Conservation (phyloP, 305 asterid species). For the Caryopteris hybrid region DNA sequence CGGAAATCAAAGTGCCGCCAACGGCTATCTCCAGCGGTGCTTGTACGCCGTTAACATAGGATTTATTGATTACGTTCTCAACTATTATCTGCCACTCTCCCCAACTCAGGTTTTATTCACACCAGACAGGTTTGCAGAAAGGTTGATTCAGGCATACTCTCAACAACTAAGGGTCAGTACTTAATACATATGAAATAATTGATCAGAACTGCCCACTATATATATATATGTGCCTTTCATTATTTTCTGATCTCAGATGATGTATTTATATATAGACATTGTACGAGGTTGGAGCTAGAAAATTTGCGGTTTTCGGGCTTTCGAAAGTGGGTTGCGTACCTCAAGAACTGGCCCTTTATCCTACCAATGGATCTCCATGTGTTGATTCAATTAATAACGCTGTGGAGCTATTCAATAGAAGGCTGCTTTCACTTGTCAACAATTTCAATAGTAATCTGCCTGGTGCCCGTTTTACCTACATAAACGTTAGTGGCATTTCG, state of each 20-base stretch:
- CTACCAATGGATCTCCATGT: constrained; percentile 24
- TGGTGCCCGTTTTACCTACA: not conserved
- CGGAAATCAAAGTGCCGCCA: not conserved
- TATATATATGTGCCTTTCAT: too few species aligned
- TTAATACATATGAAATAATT: too few species aligned
- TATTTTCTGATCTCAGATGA: too few species aligned
- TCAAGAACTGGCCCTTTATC: constrained; percentile 12
- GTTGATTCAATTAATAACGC: constrained; percentile 31
- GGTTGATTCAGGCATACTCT: constrained; percentile 19
- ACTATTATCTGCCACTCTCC: constrained; percentile 38
- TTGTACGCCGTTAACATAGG: constrained; percentile 49
- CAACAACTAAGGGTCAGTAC: constrained; percentile 41
- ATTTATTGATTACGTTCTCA: constrained; percentile 56
- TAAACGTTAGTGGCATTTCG: not conserved
- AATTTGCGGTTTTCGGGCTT: constrained; percentile 43
- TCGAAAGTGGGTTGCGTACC: constrained; percentile 51
- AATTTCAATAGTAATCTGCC: not conserved
- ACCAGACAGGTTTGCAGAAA: constrained; percentile 31
- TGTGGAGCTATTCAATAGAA: constrained; percentile 25
- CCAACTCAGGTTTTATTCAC: constrained; percentile 3
- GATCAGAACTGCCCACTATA: too few species aligned
- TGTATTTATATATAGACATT: constrained; percentile 27
- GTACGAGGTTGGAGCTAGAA: constrained; percentile 46
- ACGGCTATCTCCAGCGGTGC: constrained; percentile 30
- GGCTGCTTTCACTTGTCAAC: constrained; percentile 9